phyloP scores from a whole-genome alignment of 164 flowering plant species.

The Paratinospora sagittata region DNA sequence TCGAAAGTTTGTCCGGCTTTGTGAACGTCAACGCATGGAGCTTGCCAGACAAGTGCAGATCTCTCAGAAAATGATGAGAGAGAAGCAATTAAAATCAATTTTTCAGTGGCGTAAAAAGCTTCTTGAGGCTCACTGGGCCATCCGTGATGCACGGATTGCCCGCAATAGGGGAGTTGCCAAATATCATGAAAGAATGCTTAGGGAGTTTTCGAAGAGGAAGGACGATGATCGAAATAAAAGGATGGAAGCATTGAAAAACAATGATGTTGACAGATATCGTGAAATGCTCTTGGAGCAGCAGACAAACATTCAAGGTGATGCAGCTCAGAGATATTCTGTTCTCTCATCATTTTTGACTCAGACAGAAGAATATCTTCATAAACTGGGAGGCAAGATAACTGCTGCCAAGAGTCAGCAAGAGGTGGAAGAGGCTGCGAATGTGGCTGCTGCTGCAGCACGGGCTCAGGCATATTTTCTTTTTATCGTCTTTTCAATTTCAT shows the following conservation, averaged over 20 bases:
- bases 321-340: constrained; percentile 88
- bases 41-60: constrained; percentile 81
- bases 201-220: constrained; percentile 92
- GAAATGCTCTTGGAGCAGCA: constrained; percentile 98
- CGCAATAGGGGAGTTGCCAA: constrained; percentile 97
- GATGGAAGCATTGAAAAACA: constrained; percentile 99
- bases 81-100: constrained; percentile 83
- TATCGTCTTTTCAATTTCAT: not conserved
- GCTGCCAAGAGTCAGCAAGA: constrained; percentile 95
- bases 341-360: constrained; percentile 91
- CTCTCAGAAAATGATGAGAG: constrained; percentile 77
- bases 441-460: constrained; percentile 85
- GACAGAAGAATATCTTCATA: constrained; percentile 94
- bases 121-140: constrained; percentile 94
- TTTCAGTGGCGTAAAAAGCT: constrained; percentile 98
- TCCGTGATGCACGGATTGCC: constrained; percentile 97
- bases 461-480: constrained; percentile 54
- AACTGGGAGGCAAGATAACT: constrained; percentile 87
- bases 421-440: constrained; percentile 84
- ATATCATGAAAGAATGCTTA: constrained; percentile 93
- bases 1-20: constrained; percentile 78
- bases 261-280: constrained; percentile 97
- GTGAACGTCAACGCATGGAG: constrained; percentile 94
- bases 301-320: constrained; percentile 87
- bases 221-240: constrained; percentile 89